These are phyloP conservation scores for Fusarium avenaceum DNA, from an alignment of 2,329 filamentous ascomycete species.

Conservation along the genomic window DNA sequence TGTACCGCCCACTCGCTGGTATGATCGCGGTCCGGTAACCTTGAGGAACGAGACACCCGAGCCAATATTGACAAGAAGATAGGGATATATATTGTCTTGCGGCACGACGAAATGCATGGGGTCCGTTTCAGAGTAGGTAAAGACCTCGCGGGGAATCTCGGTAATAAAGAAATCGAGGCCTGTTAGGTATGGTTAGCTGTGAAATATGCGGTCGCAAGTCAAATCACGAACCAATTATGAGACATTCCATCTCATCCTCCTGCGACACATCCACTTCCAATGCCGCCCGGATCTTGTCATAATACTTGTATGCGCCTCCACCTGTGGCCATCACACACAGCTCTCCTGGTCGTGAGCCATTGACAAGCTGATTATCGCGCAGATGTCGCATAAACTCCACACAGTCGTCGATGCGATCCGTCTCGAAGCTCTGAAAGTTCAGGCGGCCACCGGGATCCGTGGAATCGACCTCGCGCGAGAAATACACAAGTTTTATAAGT, in stretches of 20 bases:
- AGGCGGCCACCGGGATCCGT: constrained; percentile 87
- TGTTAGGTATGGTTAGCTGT: constrained; percentile 51
- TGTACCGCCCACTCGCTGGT: constrained; percentile 92
- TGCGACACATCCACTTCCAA: constrained; percentile 89
- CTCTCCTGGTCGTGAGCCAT: constrained; percentile 78
- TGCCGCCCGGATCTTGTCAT: constrained; percentile 87
- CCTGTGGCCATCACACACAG: constrained; percentile 96
- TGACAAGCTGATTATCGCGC: constrained; percentile 84
- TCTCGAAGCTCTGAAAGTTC: constrained; percentile 97
- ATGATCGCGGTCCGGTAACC: constrained; percentile 88
- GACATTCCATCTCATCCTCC: constrained; percentile 98
- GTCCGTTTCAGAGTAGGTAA: constrained; percentile 91
- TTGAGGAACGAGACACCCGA: constrained; percentile 98
- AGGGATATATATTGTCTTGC: constrained; percentile 88
- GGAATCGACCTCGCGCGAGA: constrained; percentile 86
- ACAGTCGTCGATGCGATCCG: constrained; percentile 91
- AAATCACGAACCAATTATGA: constrained; percentile 81
- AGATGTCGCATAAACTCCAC: constrained; percentile 91
- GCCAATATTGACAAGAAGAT: constrained; percentile 97
- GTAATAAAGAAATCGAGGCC: constrained; percentile 99
- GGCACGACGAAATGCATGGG: constrained; percentile 91
- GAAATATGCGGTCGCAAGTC: neutral
- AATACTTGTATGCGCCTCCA: constrained; percentile 96
- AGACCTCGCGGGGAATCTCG: constrained; percentile 96
- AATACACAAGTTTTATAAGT: constrained; percentile 96